Evolutionary conservation across 163 green algal genomes (phyloP).

Genomic region (Scenedesmus sp.): DNA sequence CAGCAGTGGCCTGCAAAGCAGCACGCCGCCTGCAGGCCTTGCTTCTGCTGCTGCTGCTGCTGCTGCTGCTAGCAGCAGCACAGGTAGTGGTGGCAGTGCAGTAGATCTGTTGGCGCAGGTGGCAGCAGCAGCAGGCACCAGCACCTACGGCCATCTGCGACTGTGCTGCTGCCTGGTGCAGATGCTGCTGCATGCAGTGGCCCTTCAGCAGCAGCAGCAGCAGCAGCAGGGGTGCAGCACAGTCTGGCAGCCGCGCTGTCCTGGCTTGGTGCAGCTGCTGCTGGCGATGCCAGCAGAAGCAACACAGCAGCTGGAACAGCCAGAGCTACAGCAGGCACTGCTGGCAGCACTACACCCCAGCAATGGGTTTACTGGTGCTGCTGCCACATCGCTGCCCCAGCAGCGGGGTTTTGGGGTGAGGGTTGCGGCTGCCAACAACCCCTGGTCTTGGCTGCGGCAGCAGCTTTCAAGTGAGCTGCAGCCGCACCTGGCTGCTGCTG

Average conservation of each 20-base stretch:
- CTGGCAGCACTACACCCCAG: background rate
- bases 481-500: conserved; percentile 9
- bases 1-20: background rate
- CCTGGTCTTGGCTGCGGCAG: background rate
- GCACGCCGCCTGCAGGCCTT: background rate
- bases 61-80: background rate
- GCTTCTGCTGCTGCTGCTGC: background rate
- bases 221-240: background rate
- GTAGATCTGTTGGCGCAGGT: background rate
- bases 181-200: conserved; percentile 32
- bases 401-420: background rate
- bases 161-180: conserved; percentile 22
- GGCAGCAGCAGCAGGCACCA: conserved; percentile 1
- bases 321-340: conserved; percentile 38
- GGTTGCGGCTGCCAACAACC: no score
- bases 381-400: background rate
- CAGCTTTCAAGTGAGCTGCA: background rate
- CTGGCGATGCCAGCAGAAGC: conserved; percentile 1
- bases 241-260: background rate
- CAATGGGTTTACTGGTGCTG: background rate
- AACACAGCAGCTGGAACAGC: background rate
- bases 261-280: conserved; percentile 21
- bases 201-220: conserved; percentile 17
- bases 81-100: background rate
- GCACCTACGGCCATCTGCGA: background rate